phyloP scores from a whole-genome alignment of 106 monocot species.

The Dactylorhiza incarnata region DNA sequence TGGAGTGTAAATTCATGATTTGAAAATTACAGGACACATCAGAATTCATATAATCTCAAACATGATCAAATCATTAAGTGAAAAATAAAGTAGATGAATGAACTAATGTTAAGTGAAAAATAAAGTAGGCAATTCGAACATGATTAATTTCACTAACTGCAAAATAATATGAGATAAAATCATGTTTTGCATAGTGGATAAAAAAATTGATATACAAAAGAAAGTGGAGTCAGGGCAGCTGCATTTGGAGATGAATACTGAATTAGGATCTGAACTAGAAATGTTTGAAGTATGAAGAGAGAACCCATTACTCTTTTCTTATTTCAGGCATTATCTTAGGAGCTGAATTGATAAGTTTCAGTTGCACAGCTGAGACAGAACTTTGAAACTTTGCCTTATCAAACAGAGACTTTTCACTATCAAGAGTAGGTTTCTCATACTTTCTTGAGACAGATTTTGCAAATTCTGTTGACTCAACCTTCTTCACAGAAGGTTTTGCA shows the following conservation, averaged over 20 bases:
- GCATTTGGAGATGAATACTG: not conserved
- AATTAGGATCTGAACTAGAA: not conserved
- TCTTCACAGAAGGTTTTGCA: conserved; percentile 5
- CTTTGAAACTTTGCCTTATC: conserved; percentile 4
- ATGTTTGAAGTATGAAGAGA: not conserved
- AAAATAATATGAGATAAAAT: not conserved
- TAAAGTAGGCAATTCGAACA: not conserved
- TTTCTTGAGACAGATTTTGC: conserved; percentile 4
- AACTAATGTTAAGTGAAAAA: not conserved
- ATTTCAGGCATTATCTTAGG: conserved; percentile 17
- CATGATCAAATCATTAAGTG: not conserved
- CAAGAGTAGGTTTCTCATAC: not conserved
- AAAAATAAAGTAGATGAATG: not conserved
- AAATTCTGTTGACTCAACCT: conserved; percentile 9
- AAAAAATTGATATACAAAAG: not conserved
- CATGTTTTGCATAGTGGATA: not conserved
- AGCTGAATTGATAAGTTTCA: conserved; percentile 9
- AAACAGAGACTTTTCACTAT: conserved; percentile 5
- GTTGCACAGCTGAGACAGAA: not conserved
- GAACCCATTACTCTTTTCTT: conserved; percentile 15
- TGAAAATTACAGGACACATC: not conserved
- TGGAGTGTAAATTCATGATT: not conserved
- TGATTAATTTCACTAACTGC: not conserved
- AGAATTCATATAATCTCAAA: not conserved
- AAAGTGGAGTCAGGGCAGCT: not conserved